Evolutionary conservation across 2,329 filamentous ascomycete genomes (phyloP), one percentile per base, ranked within the genome.

Genomic region (Aspergillus fumigatiaffinis): DNA sequence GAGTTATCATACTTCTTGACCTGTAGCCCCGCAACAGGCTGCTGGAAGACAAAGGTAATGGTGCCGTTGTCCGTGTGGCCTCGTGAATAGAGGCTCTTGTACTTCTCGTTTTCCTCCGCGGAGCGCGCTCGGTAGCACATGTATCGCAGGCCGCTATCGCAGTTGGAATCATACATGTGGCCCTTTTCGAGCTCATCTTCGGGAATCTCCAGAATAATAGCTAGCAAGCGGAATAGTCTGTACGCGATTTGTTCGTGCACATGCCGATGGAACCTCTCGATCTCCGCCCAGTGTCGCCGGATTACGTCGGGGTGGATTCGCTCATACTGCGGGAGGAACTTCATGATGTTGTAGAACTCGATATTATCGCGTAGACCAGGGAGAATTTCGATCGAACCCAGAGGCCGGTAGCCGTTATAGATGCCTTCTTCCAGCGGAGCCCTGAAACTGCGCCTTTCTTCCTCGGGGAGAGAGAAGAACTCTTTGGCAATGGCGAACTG

Each of bases 281-380:
- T 86, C 61, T 84, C 80, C 1, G 76, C 68, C 32, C 81, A 77
- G 57, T 84, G 74, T 0, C 79, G 73, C 38, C 76, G 66, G 8
- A 87, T 68, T 0, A 84, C 64, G 0, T 76, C 69, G 0, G 81
- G 81, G 1, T 82, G 80, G 2, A 67, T 56, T 3, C 78, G 75
- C 41, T 76, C 68, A 59, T 79, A 75, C 50, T 75, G 67, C 2
- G 72, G 69, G 12, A 74, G 77, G 66, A 84, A 86, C 63, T 87
- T 87, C 58, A 81, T 79, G 14, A 85, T 79, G 64, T 86, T 85
- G 74, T 82, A 86, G n/a, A 85, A 79, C 64, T 86, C 80, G 38
- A 82, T 73, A 56, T 84, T 85, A 64, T 86, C 83, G 25, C 60
- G 63, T 23, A 69, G 56, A 12, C 71, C 70, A 1, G 68, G 67